Evolutionary conservation across 352 stramenopile species (phyloP).

Genomic region (Globisporangium cylindrosporum): DNA sequence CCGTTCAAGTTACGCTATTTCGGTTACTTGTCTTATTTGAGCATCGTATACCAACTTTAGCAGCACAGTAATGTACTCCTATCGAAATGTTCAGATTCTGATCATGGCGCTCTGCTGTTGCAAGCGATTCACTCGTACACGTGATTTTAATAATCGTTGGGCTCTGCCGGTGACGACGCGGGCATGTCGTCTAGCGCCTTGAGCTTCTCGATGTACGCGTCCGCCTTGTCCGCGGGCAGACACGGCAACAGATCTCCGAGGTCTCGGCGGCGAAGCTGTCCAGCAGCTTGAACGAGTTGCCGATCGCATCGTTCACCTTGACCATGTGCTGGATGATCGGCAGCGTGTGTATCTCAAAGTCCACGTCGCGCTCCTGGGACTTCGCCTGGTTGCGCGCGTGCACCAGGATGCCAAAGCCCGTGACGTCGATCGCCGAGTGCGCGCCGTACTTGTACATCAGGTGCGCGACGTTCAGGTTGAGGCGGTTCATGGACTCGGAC

Average conservation of each 20-base stretch:
- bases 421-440: conserved; percentile 94
- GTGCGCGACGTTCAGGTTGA: conserved; percentile 89
- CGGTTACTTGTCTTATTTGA: no score
- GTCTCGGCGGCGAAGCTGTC: conserved; percentile 93
- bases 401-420: conserved; percentile 95
- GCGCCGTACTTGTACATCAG: conserved; percentile 93
- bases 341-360: conserved; percentile 92
- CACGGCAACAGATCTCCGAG: conserved; percentile 91
- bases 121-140: neutral
- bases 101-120: no score
- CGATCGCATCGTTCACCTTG: conserved; percentile 83
- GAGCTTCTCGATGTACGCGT: conserved; percentile 87
- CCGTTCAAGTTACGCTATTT: no score
- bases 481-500: conserved; percentile 91
- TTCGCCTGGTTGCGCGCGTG: conserved; percentile 92
- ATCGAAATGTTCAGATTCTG: no score
- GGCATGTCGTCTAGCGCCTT: conserved; percentile 83
- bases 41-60: no score
- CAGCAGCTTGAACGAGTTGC: conserved; percentile 92
- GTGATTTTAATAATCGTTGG: conserved; percentile 58
- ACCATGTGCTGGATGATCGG: conserved; percentile 91
- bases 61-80: no score
- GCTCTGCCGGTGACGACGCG: conserved; percentile 68
- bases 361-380: conserved; percentile 85
- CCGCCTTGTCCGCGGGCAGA: conserved; percentile 79